phyloP scores from a whole-genome alignment of 495 filamentous ascomycete genomes.

The Tuber umbilicatum region DNA sequence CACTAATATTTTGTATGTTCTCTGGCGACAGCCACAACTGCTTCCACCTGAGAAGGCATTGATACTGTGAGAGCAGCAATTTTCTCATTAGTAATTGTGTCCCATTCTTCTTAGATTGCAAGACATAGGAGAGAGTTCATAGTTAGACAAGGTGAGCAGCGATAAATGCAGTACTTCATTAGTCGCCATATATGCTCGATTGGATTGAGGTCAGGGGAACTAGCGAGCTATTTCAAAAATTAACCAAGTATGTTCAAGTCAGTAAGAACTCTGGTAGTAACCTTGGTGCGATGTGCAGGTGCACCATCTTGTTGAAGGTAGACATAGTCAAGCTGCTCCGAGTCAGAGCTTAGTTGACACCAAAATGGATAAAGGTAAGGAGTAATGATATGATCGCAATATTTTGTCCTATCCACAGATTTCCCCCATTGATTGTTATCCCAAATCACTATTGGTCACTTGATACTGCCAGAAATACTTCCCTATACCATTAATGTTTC shows the following conservation, averaged over 20 bases:
- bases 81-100: neutral
- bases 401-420: neutral
- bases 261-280: neutral
- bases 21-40: too few species aligned
- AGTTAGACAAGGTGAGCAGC: neutral
- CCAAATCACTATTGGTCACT: neutral
- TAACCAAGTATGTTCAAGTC: neutral
- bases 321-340: neutral
- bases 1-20: neutral
- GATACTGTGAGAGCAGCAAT: neutral
- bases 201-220: neutral
- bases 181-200: neutral
- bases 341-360: neutral
- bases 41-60: neutral
- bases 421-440: neutral
- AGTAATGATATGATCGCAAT: neutral
- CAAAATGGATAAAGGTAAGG: neutral
- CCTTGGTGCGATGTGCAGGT: neutral
- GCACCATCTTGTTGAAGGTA: neutral
- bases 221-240: neutral
- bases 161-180: neutral
- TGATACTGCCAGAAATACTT: neutral
- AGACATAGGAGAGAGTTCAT: neutral
- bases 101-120: neutral
- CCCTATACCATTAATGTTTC: neutral